Evolutionary conservation across 2,329 filamentous ascomycete genomes (phyloP), one percentile per base, ranked within the genome.

Genomic region (Colletotrichum orchidophilum): DNA sequence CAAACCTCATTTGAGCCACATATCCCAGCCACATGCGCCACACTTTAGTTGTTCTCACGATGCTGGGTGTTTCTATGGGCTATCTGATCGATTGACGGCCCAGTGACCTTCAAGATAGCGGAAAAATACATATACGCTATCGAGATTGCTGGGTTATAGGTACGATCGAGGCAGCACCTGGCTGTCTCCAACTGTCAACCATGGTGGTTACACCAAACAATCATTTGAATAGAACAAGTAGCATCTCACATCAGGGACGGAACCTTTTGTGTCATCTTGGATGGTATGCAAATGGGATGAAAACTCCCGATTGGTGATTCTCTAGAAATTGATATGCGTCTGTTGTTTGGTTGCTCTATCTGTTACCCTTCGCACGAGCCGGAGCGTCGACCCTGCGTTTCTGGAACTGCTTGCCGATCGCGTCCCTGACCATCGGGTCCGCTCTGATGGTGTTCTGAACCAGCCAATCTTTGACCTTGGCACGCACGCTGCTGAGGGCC

Each of bases 381-480:
- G 91, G 91, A 15, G 87, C 91, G 76, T 91, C 89, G 15, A 85
- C 80, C 74, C 92, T 87, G 75, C 90, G 83, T 77, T 87, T 90
- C 78, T 89, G 87, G 68, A 95, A 82, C 31, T 91, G 90, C 70
- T 86, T 88, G 27, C 90, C 91, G 75, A 97, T 86, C 0, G 95
- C 95, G 80, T 94, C 92, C 75, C 91, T 88, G 9, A 98, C 96
- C 82, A 96, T 94, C 1, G 91, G 92, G 80, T 96, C 93, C 58
- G 88, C 90, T 74, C 90, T 88, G 71, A 97, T 93, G 15, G 92
- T 95, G 78, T 97, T 97, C 80, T 97, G 91, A 61, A 98, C 91
- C 75, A 98, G 84, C 88, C 94, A 97, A 77, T 96, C 94, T 81
- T 92, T 93, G 82, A 98, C 88, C 76, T 92, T 93, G 50, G 87